Evolutionary conservation across 345 rosid genomes (phyloP), one percentile per base, ranked within the genome.

Genomic region (Eucalyptus grandis): DNA sequence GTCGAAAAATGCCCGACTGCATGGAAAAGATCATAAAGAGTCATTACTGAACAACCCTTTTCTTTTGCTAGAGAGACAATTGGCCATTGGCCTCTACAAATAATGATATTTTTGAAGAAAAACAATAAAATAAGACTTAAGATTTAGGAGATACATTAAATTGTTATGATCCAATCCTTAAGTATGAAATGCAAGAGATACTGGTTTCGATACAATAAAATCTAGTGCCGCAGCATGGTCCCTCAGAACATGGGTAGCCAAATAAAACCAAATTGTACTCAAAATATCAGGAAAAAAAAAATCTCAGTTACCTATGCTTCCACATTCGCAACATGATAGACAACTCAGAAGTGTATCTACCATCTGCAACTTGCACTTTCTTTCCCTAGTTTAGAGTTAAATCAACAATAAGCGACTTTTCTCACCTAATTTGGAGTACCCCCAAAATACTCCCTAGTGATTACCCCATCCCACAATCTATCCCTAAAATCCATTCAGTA

Each of bases 1-100:
- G 92, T 96, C 99, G 83, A 86, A 95, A 90, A 96, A 96, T 0
- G 97, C 96, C 14, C 98, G 97, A 21, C 98, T 97, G 92, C 90
- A 87, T 37, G 72, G 69, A 14, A 37, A 65, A 44, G 69, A 86
- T 43, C 12, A 60, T 24, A 27, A 58, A 5, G 37, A 44, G 30
- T 54, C 26, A 87, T 44, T 21, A 54, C 11, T 43, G 30, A 26
- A 11, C 88, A 14, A 11, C 30, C 16, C 46, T 22, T 34, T 21
- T 31, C 80, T 34, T 46, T 30, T 22, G 53, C 51, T 24, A 12
- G 14, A 49, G 44, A 50, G 12, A 46, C 17, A 88, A 65, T 87
- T 77, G 83, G 30, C 30, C 83, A 77, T 86, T n/a, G 51, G 50
- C 22, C 37, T n/a, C 58, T 86, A 86, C 27, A 86, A 16, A 15